Evolutionary conservation across 2,329 filamentous ascomycete genomes (phyloP).

Genomic region (Thelonectria rubi): DNA sequence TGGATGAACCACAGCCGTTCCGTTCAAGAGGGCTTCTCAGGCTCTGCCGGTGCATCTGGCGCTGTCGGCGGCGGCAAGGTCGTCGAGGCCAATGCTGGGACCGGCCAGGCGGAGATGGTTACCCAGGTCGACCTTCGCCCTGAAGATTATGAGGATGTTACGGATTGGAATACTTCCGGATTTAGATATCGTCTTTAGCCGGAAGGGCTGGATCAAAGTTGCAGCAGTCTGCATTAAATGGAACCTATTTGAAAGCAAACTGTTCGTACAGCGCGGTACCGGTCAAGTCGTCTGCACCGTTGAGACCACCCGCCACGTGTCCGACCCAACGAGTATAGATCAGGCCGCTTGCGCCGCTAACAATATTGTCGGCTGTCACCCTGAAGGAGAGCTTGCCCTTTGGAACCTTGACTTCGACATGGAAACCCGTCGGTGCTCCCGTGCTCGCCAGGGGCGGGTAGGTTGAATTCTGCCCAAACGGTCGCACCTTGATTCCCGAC

Average conservation of each 20-base stretch:
- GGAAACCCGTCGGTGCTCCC: neutral
- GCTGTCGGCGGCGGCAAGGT: constrained; percentile 44
- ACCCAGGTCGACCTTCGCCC: constrained; percentile 12
- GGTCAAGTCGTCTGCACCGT: neutral
- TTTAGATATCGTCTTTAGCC: constrained; percentile 65
- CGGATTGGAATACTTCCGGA: constrained; percentile 67
- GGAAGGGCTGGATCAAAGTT: too few relatives aligned
- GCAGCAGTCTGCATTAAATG: too few relatives aligned
- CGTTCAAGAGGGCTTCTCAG: constrained; percentile 54
- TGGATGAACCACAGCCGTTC: constrained; percentile 54
- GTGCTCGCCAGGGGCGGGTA: neutral
- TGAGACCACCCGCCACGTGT: neutral
- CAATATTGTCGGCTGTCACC: neutral
- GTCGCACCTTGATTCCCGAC: neutral
- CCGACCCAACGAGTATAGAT: neutral
- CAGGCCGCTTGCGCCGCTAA: neutral
- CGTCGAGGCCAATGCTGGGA: constrained; percentile 7
- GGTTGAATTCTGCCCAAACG: neutral
- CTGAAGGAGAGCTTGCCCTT: neutral
- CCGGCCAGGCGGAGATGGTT: neutral
- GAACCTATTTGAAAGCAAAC: neutral
- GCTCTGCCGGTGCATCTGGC: constrained; percentile 48
- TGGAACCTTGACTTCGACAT: neutral
- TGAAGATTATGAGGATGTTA: constrained; percentile 65
- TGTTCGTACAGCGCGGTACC: neutral